These are phyloP conservation scores for Syzygium oleosum DNA, from an alignment of 345 rosid genomes.

Conservation along the genomic window DNA sequence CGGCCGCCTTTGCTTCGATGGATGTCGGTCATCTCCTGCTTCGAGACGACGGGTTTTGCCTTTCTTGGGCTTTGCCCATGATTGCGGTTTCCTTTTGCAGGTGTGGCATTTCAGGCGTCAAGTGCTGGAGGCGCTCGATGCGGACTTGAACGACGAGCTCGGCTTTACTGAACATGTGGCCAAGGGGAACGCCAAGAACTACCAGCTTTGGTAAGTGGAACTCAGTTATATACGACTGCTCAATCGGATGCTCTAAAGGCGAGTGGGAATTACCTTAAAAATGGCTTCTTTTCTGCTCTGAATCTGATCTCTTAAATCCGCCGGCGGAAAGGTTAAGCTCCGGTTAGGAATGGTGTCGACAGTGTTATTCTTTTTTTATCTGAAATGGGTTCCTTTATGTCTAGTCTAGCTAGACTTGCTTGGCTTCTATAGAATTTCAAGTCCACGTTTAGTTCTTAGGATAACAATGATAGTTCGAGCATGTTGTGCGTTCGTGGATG, in stretches of 20 bases:
- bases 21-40: not conserved
- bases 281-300: not conserved
- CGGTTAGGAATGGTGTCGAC: not conserved
- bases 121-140: slow-evolving; percentile 42
- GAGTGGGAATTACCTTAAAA: not conserved
- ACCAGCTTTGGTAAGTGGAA: slow-evolving; percentile 73
- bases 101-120: slow-evolving; percentile 93
- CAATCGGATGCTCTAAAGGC: not conserved
- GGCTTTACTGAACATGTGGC: slow-evolving; percentile 52
- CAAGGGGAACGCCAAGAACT: slow-evolving; percentile 62
- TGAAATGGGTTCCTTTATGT: not conserved
- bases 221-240: not conserved
- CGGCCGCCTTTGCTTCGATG: not conserved
- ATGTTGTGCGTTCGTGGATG: not conserved
- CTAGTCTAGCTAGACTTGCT: not conserved
- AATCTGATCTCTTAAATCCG: not conserved
- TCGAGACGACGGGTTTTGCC: not conserved
- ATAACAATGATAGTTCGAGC: not conserved
- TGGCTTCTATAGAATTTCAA: not conserved
- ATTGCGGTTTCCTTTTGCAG: slow-evolving; percentile 22
- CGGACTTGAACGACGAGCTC: slow-evolving; percentile 44
- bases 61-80: not conserved
- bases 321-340: not conserved
- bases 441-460: not conserved
- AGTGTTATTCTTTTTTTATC: not conserved